phyloP scores from a whole-genome alignment of 108 stramenopile genomes.

The Fragilariopsis cylindrus region DNA sequence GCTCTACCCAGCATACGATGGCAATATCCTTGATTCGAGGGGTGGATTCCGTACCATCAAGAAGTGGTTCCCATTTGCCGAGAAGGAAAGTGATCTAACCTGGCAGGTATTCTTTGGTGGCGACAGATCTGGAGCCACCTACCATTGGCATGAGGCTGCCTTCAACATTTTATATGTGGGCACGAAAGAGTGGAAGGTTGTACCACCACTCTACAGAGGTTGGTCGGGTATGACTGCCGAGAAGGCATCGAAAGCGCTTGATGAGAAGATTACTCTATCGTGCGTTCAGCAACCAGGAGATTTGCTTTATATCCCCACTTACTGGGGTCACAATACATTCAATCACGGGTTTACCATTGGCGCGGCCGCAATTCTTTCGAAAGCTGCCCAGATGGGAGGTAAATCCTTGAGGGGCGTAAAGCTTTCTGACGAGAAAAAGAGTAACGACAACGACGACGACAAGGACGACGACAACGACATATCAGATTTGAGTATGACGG shows the following conservation, averaged over 20 bases:
- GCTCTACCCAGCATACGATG: conserved; percentile 7
- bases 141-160: conserved; percentile 28
- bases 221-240: conserved; percentile 18
- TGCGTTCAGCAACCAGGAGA: conserved; percentile 29
- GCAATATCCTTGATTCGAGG: conserved; percentile 1
- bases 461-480: neutral
- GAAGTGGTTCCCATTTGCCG: neutral
- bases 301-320: conserved; percentile 27
- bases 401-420: neutral
- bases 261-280: conserved; percentile 14
- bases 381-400: neutral
- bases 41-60: conserved; percentile 8
- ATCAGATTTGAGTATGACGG: no score
- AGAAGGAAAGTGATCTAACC: neutral
- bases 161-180: conserved; percentile 29
- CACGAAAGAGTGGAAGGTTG: conserved; percentile 25
- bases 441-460: neutral
- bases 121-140: conserved; percentile 26
- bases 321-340: conserved; percentile 30
- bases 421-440: neutral
- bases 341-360: conserved; percentile 35
- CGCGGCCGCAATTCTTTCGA: conserved; percentile 16
- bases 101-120: conserved; percentile 34
- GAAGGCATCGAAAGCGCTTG: neutral
- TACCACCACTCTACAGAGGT: conserved; percentile 19